Evolutionary conservation across 1,139 yeast genomes (phyloP).

Genomic region (Fermentozyma sake): DNA sequence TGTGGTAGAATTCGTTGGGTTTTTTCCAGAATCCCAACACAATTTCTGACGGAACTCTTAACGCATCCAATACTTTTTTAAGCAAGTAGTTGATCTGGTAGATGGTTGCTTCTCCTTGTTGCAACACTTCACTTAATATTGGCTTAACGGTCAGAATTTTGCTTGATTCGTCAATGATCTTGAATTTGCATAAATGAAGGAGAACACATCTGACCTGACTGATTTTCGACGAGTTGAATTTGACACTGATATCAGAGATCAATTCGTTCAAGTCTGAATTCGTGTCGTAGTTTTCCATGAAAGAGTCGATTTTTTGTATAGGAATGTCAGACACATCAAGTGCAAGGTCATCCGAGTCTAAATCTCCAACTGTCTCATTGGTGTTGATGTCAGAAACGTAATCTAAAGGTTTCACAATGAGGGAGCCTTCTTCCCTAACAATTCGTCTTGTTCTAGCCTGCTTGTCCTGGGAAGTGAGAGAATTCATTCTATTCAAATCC

Average conservation of each 20-base stretch:
- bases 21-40: constrained; percentile 80
- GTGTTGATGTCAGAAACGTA: constrained; percentile 49
- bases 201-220: constrained; percentile 37
- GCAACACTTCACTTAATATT: constrained; percentile 32
- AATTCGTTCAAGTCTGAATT: constrained; percentile 38
- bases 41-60: constrained; percentile 71
- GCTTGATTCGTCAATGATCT: constrained; percentile 33
- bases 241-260: constrained; percentile 42
- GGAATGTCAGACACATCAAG: constrained; percentile 9
- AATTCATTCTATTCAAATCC: constrained; percentile 72
- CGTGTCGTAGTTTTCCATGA: constrained; percentile 27
- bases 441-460: constrained; percentile 65
- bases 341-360: constrained; percentile 7
- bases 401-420: constrained; percentile 69
- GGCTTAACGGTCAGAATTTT: constrained; percentile 41
- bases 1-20: constrained; percentile 56
- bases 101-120: constrained; percentile 48
- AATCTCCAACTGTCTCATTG: constrained; percentile 32
- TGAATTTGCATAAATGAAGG: constrained; percentile 38
- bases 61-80: constrained; percentile 64
- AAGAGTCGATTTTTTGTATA: constrained; percentile 26
- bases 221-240: constrained; percentile 32
- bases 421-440: constrained; percentile 59
- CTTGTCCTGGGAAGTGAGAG: constrained; percentile 67
- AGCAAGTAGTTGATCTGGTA: constrained; percentile 76